phyloP scores from a whole-genome alignment of 2,329 filamentous ascomycete genomes.

The Aureobasidium namibiae region DNA sequence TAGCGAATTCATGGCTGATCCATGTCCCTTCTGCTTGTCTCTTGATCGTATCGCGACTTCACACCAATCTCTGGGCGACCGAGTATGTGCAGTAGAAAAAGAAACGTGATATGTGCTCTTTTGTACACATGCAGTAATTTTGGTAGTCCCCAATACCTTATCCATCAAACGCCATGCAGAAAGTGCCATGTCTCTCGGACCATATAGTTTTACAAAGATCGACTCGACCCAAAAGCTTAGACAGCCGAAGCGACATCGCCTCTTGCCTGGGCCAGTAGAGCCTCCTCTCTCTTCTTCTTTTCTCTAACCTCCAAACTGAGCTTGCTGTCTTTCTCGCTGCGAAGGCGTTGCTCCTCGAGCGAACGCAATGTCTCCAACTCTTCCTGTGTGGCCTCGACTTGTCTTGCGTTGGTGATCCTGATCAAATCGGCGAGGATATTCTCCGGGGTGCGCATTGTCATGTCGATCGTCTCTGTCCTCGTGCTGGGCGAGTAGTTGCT shows the following conservation, averaged over 20 bases:
- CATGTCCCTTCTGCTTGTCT: background rate
- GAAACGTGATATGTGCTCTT: background rate
- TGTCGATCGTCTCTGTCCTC: conserved; percentile 39
- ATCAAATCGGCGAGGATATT: conserved; percentile 58
- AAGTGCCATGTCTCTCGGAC: background rate
- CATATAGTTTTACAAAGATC: background rate
- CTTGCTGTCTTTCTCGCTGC: conserved; percentile 47
- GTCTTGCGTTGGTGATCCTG: conserved; percentile 51
- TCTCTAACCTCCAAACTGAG: conserved; percentile 45
- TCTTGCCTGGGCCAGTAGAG: conserved; percentile 48
- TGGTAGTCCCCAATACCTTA: background rate
- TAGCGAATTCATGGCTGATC: background rate
- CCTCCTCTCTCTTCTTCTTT: conserved; percentile 55
- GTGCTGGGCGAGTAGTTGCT: conserved; percentile 24
- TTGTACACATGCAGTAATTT: background rate
- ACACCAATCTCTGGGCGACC: background rate
- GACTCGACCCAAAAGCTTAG: background rate
- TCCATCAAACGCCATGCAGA: conserved; percentile 6
- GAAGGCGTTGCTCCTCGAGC: conserved; percentile 46
- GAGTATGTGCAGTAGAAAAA: background rate
- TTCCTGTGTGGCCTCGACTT: conserved; percentile 49
- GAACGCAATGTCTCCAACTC: conserved; percentile 52
- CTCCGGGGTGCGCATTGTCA: conserved; percentile 53
- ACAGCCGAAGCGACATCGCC: conserved; percentile 31
- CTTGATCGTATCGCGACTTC: background rate